Percentiles rank a stretch among this genome's conserved stretches.
phyloP scores from a whole-genome alignment of 768 basidiomycete species.

The Coprinellus aureogranulatus region DNA sequence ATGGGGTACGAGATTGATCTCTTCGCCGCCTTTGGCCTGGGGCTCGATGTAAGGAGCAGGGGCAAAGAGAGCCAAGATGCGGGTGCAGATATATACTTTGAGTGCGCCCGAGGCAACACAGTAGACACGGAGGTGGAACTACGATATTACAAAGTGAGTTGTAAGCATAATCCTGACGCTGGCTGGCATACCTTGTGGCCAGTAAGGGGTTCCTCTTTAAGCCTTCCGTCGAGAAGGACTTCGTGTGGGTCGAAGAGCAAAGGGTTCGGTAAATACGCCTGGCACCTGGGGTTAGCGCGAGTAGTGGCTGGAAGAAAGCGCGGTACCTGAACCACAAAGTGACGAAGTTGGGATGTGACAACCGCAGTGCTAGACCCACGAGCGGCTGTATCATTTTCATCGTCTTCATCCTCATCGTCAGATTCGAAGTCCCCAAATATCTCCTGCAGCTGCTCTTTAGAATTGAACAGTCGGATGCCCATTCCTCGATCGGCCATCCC shows the following conservation, averaged over 20 bases:
- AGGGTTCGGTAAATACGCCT: slow-evolving; percentile 86
- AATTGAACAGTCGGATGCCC: slow-evolving; percentile 89
- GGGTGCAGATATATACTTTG: slow-evolving; percentile 75
- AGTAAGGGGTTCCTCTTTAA: slow-evolving; percentile 23
- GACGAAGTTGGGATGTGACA: slow-evolving; percentile 81
- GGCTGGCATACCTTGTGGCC: slow-evolving; percentile 55
- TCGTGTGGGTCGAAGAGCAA: slow-evolving; percentile 73
- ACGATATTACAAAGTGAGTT: slow-evolving; percentile 2
- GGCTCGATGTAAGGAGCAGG: slow-evolving; percentile 60
- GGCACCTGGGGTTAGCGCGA: slow-evolving; percentile 1
- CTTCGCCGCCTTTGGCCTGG: slow-evolving; percentile 22
- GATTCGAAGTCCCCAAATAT: slow-evolving; percentile 87
- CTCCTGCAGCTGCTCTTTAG: slow-evolving; percentile 60
- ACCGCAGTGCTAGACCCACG: slow-evolving; percentile 48
- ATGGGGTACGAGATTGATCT: slow-evolving; percentile 65
- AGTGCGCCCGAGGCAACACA: slow-evolving; percentile 76
- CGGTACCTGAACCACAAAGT: slow-evolving; percentile 91
- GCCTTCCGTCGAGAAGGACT: slow-evolving; percentile 26
- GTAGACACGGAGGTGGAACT: slow-evolving; percentile 96
- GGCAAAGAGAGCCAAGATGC: slow-evolving; percentile 87
- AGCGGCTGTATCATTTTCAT: slow-evolving; percentile 30
- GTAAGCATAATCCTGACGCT: not conserved
- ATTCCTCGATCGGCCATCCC: slow-evolving; percentile 96
- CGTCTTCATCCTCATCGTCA: slow-evolving; percentile 40
- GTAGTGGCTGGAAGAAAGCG: not conserved